Evolutionary conservation across 1,284 basidiomycete genomes (phyloP), one percentile per base, ranked within the genome.

Genomic region (Ceratobasidium sp.): DNA sequence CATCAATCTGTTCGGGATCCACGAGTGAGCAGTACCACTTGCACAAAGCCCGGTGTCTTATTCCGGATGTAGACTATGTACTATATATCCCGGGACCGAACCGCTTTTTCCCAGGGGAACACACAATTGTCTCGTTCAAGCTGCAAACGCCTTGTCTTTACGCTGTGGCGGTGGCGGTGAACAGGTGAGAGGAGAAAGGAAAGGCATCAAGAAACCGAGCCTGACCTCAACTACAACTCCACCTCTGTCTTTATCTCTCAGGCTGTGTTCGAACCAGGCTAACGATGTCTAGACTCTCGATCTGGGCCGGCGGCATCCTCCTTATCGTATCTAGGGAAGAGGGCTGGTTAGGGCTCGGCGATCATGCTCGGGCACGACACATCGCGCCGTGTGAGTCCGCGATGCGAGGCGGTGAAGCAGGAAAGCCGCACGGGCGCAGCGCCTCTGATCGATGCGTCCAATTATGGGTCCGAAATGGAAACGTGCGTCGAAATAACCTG

Each of bases 1-100:
- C 54, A 58, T 58, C 54, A 58, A 7, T 58, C 8, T 58, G 54
- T 58, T 58, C 54, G 11, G 54, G 54, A 56, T 56, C 54, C 54
- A 20, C n/a, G n/a, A 60, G 35, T 37, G 33, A n/a, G n/a, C n/a
- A n/a, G n/a, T n/a, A n/a, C n/a, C n/a, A n/a, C n/a, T n/a, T 35
- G 20, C 23, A 35, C 33, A 60, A 13, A n/a, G n/a, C n/a, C 58
- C 58, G 58, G 58, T 60, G 58, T 60, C 58, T 60, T 56, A 37
- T 35, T 37, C 35, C 17, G 58, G 54, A 37, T 33, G n/a, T 56
- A 31, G 31, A 3, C 54, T 28, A 10, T 2, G 10, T 45, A 17
- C 11, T 45, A 45, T n/a, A n/a, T n/a, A n/a, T n/a, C n/a, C 42
- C 42, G 42, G 54, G 54, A 23, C 49, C 49, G 23, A 53, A 53